Evolutionary conservation across 345 rosid species (phyloP).

Genomic region (Clarkia xantiana): DNA sequence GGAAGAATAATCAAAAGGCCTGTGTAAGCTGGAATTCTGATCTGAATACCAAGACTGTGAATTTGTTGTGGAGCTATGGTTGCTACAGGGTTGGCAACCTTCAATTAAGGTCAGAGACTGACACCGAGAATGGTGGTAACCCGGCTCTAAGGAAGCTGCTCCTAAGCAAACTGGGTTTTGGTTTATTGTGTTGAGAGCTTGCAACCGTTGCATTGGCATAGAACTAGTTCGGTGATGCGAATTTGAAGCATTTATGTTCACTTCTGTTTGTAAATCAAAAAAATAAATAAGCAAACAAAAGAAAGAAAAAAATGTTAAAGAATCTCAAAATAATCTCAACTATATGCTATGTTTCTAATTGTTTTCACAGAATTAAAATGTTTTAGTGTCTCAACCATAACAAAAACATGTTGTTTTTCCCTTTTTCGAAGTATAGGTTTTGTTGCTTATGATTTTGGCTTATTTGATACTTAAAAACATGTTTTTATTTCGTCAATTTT

Average conservation of each 20-base stretch:
- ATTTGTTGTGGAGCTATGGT: slow-evolving; percentile 26
- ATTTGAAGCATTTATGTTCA: slow-evolving; percentile 24
- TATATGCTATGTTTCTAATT: too few relatives aligned
- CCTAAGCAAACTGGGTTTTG: slow-evolving; percentile 22
- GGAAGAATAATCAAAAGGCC: slow-evolving; percentile 24
- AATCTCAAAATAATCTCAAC: too few relatives aligned
- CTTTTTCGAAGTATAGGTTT: too few relatives aligned
- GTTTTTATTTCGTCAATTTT: too few relatives aligned
- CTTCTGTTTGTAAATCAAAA: slow-evolving; percentile 18
- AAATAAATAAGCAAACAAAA: not conserved
- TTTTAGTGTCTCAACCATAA: too few relatives aligned
- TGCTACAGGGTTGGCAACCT: slow-evolving; percentile 24
- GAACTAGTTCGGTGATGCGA: slow-evolving; percentile 32
- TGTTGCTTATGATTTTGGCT: too few relatives aligned
- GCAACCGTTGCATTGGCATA: slow-evolving; percentile 38
- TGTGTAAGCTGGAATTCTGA: slow-evolving; percentile 42
- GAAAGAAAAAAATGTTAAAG: too few relatives aligned
- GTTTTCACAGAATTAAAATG: too few relatives aligned
- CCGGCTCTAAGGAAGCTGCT: slow-evolving; percentile 20
- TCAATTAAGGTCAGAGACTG: slow-evolving; percentile 24
- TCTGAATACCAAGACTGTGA: slow-evolving; percentile 30
- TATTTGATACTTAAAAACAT: too few relatives aligned
- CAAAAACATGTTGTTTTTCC: too few relatives aligned
- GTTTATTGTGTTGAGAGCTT: slow-evolving; percentile 53
- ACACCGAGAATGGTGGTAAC: slow-evolving; percentile 19